Base-by-base conservation (phyloP, 208 protist genomes). In the Leptomonas seymouri region DNA sequence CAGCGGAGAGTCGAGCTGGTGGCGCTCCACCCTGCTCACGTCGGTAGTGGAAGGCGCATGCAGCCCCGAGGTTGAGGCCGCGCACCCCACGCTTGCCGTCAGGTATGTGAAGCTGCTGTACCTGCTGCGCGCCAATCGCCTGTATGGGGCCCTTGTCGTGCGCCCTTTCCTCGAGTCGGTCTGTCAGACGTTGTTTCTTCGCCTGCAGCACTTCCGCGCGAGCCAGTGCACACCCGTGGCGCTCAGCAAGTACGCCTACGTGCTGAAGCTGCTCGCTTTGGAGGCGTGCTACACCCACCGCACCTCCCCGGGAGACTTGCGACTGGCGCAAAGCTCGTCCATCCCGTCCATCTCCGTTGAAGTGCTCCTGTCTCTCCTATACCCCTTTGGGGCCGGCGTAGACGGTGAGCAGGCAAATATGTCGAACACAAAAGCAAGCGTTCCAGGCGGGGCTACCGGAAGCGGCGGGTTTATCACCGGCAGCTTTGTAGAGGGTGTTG, bases 171-270 rank as follows among this genome's bases (percentile, higher is more conserved):
- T 94, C 54, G 82, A 83, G 55, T 46, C 62, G 12, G 80, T 82
- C 20, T 86, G 83, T 62, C 82, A 86, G 70, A 58, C 67, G 31
- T 77, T 96, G 41, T 94, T 94, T 69, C 70, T 87, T n/a, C 67
- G 72, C 34, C 71, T 94, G 45, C 82, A 87, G 68, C 66, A 73
- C 45, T 78, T 90, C 45, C 71, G 57, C 49, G 80, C 88, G 16
- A 71, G 80, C 61, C 60, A 66, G 18, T 86, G 79, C 67, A 67
- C 68, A 12, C 83, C 84, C 4, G 60, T 90, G 18, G 65, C 86
- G 45, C 78, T 93, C 44, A 94, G 81, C 76, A 96, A 96, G 75
- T 93, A 96, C 81, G 85, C 87, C 25, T 96, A 91, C 76, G 78
- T 94, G 28, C 78, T 96, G 36, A 91, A 93, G 66, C 74, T 96